Percentiles rank a stretch among this genome's conserved stretches.
These are phyloP conservation scores for Starmerella gropengiesseri DNA, from an alignment of 805 yeast species.

Conservation along the genomic window DNA sequence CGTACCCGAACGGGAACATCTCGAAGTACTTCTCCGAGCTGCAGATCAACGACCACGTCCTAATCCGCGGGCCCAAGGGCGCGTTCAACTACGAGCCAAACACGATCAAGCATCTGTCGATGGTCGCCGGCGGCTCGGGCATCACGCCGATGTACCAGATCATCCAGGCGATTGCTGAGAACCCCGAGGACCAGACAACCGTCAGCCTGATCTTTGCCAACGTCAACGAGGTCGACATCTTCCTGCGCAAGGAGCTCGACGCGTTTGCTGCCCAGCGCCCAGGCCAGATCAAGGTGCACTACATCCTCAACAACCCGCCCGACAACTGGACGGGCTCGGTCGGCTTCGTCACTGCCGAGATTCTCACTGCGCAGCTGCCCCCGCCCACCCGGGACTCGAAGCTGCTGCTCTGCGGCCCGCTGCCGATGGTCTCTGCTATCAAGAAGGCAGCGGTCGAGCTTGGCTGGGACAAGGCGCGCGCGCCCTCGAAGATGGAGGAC, in stretches of 20 bases:
- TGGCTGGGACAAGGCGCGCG: conserved; percentile 77
- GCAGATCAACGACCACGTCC: conserved; percentile 66
- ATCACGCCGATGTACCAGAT: conserved; percentile 84
- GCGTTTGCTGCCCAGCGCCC: conserved; percentile 38
- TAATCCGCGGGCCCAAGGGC: conserved; percentile 74
- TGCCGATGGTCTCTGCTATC: conserved; percentile 77
- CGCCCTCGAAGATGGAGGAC: conserved; percentile 81
- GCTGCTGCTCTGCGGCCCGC: conserved; percentile 86
- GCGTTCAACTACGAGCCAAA: conserved; percentile 72
- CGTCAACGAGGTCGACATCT: conserved; percentile 66
- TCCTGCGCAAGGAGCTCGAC: conserved; percentile 72
- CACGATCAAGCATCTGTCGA: conserved; percentile 60
- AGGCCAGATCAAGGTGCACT: conserved; percentile 46
- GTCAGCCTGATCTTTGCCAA: conserved; percentile 72
- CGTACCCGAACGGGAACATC: conserved; percentile 76
- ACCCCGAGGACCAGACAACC: conserved; percentile 70
- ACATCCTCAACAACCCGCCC: conserved; percentile 63
- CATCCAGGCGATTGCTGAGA: conserved; percentile 63
- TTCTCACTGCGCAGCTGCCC: conserved; percentile 55
- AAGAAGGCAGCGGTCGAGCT: conserved; percentile 65
- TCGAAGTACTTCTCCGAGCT: conserved; percentile 62
- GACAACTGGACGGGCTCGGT: conserved; percentile 63
- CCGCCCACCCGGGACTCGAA: conserved; percentile 48
- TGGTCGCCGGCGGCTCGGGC: conserved; percentile 97
- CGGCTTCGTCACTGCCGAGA: conserved; percentile 71